Evolutionary conservation across 2,329 filamentous ascomycete species (phyloP), one percentile per base, ranked within the genome.

Genomic region (Diaporthe helianthi): DNA sequence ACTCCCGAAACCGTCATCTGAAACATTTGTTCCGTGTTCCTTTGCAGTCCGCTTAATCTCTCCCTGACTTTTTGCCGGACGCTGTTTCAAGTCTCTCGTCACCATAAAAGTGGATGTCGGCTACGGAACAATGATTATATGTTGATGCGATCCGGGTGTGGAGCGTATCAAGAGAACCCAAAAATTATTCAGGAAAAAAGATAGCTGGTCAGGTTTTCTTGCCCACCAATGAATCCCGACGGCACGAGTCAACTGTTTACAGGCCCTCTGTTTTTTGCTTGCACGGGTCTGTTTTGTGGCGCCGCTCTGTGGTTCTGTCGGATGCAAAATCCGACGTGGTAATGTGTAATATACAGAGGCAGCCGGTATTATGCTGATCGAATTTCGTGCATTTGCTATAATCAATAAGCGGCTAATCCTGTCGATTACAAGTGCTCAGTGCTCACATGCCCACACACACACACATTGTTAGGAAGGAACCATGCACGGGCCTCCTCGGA

Each of bases 1-100:
- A 44, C 38, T 63, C 66, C 54, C 63, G 52, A 60, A 58, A 41
- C 63, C 29, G 68, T 36, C 60, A 67, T 67, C 63, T 67, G 68
- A 69, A 69, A 69, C 68, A 54, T 53, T 51, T 55, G 38, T 46
- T 64, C 38, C 55, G 55, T 24, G 24, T n/a, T 24, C 58, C 58
- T 65, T 36, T 53, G 41, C 49, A 53, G 36, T 65, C 63, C 63
- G 47, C n/a, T 54, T 49, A 61, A 36, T 68, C 46, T 61, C 29
- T 68, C 51, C 60, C 60, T 61, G 49, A 53, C 24, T 41, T 38
- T 69, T 44, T 46, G 47, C 49, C 52, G 38, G 36, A 55, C 29
- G 52, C 31, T 55, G 54, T 67, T 46, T 47, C 52, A 58, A 58
- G 49, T 58, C 29, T 49, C 22, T 66, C 44, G 36, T 67, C 49